Base-by-base conservation (phyloP, 1,284 basidiomycete species). In the Nidula niveotomentosa region DNA sequence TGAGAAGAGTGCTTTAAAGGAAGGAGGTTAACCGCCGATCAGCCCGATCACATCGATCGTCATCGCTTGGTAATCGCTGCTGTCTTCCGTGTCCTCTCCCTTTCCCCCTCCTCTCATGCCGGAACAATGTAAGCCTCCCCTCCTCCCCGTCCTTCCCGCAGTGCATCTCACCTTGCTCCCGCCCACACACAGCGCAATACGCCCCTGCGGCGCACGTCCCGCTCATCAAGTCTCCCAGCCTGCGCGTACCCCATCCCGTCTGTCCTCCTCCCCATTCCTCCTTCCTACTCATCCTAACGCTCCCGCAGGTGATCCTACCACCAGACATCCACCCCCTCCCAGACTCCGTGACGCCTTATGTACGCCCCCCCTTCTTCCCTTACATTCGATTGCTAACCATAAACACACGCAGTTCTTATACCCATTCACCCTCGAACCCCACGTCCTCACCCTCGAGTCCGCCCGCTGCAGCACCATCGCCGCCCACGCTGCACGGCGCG, bases 271-370 rank as follows among this genome's bases (percentile, higher is more conserved):
- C 36, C 54, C 18, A 54, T 12, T 4, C 10, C 4, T 30, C 53
- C 8, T 15, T 41, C 17, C 18, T 48, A 8, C 33, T 23, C 8
- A 48, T 10, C 49, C 36, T 35, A 36, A 36, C 23, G 49, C 8
- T 35, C 12, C 17, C 9, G 33, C 64, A 95, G 93, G 84, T 96
- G 15, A 80, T 88, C 60, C 75, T 94, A 2, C 93, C 94, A 2
- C 87, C 83, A 49, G 94, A 97, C 65, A 93, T 96, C 17, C 94
- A 96, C 63, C 94, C 94, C 0, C 77, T 97, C 1, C 94, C 94
- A 3, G 91, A 94, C 30, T 91, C 90, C 52, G 88, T 97, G 8
- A 88, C 85, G 3, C 84, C 90, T 60, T 97, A 96, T 66, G 94
- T 94, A 69, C 66, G 89, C 13, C 15, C 46, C 51, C 36, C 35